phyloP scores from a whole-genome alignment of 164 flowering plant genomes.

The Nymphaea thermarum region DNA sequence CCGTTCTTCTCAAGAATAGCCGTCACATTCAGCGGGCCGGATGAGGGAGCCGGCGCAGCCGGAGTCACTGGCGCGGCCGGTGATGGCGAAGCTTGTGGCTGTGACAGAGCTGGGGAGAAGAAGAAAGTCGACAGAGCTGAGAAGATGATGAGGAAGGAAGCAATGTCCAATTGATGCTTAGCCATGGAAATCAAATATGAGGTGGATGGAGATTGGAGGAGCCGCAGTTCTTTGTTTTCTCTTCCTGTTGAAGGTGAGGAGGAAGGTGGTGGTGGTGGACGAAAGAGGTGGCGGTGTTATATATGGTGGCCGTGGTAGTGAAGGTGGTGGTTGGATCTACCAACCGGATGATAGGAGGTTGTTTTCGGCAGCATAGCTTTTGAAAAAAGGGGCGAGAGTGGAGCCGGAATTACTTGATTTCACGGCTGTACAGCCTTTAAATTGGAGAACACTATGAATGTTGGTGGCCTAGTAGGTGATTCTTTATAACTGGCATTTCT shows the following conservation, averaged over 20 bases:
- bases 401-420: too few species aligned
- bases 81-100: neutral
- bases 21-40: slow-evolving; percentile 23
- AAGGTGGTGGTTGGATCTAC: neutral
- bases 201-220: too few species aligned
- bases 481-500: too few species aligned
- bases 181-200: neutral
- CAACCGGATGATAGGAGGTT: neutral
- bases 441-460: too few species aligned
- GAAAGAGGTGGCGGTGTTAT: too few species aligned
- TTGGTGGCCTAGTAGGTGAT: too few species aligned
- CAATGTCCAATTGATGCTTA: neutral
- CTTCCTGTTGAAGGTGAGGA: neutral
- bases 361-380: neutral
- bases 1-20: slow-evolving; percentile 22
- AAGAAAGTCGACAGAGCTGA: neutral
- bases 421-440: too few species aligned
- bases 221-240: too few species aligned
- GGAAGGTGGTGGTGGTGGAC: neutral
- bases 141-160: neutral
- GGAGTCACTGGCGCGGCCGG: neutral
- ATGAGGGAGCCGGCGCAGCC: slow-evolving; percentile 19
- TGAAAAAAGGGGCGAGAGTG: too few species aligned
- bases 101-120: neutral
- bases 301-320: too few species aligned